Evolutionary conservation across 108 stramenopile species (phyloP).

Genomic region (Discostella pseudostelligera): DNA sequence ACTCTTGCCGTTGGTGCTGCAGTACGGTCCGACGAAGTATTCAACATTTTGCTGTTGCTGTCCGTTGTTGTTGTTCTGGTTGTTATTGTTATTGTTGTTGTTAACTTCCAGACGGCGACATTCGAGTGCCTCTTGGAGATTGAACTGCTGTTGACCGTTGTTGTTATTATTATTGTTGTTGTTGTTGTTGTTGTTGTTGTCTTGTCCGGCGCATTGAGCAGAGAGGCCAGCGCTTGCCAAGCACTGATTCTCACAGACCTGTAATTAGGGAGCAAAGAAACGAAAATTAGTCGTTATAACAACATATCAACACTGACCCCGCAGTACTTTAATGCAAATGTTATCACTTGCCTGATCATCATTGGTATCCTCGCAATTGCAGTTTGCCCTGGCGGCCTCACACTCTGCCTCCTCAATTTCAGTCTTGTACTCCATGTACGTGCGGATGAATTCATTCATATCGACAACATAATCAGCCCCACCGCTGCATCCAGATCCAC

Average conservation of each 20-base stretch:
- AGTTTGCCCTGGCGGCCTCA: slow-evolving; percentile 34
- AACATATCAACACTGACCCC: too few relatives aligned
- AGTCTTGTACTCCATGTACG: slow-evolving; percentile 38
- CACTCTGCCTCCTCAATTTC: slow-evolving; percentile 39
- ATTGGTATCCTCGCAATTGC: slow-evolving; percentile 37
- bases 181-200: slow-evolving; percentile 19
- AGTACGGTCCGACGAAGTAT: slow-evolving; percentile 57
- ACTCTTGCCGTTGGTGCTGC: slow-evolving; percentile 59
- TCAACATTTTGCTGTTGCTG: slow-evolving; percentile 48
- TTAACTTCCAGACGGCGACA: slow-evolving; percentile 40
- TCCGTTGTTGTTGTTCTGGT: slow-evolving; percentile 10
- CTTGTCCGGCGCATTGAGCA: slow-evolving; percentile 28
- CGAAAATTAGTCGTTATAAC: too few relatives aligned
- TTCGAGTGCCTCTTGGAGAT: slow-evolving; percentile 34
- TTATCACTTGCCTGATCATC: slow-evolving; percentile 20
- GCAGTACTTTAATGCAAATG: background rate
- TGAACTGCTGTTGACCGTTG: slow-evolving; percentile 19
- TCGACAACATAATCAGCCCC: slow-evolving; percentile 49
- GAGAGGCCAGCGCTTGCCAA: slow-evolving; percentile 7
- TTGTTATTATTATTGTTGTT: slow-evolving; percentile 24
- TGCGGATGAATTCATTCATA: slow-evolving; percentile 40
- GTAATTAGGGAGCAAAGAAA: too few relatives aligned
- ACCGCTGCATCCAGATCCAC: slow-evolving; percentile 16
- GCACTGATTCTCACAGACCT: slow-evolving; percentile 9
- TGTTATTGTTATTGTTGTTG: slow-evolving; percentile 21